Conservation (phyloP, 345 rosid genomes). For the Geranium rotundifolium region DNA sequence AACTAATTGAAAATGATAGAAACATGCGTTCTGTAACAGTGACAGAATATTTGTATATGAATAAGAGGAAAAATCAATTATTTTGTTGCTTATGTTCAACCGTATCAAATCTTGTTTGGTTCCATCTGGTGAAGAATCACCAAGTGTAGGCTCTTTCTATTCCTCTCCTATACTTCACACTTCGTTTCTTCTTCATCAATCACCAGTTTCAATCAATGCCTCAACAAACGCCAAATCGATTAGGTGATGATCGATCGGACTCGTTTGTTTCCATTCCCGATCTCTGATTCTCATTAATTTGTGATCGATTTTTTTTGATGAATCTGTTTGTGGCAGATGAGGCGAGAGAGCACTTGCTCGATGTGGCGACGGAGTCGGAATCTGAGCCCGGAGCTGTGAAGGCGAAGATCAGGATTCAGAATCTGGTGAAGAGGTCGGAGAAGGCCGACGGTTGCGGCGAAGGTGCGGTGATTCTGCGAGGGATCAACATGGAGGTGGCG, state of each 20-base stretch:
- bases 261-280: not conserved
- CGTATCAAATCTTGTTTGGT: not conserved
- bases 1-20: too few relatives aligned
- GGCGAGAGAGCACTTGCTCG: not conserved
- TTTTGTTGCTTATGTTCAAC: too few relatives aligned
- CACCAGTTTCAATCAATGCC: not conserved
- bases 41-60: too few relatives aligned
- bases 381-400: not conserved
- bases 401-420: not conserved
- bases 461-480: conserved; percentile 26
- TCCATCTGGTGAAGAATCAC: not conserved
- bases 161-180: not conserved
- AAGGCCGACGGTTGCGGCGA: too few relatives aligned
- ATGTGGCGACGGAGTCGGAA: not conserved
- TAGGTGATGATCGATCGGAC: not conserved
- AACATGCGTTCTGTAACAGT: too few relatives aligned
- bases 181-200: not conserved
- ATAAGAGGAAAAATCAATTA: too few relatives aligned
- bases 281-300: not conserved
- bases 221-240: not conserved
- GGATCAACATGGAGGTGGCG: conserved; percentile 42
- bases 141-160: not conserved
- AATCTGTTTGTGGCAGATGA: not conserved
- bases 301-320: not conserved
- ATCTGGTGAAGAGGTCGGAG: not conserved